Base-by-base conservation (phyloP, 2,329 filamentous ascomycete species). In the Talaromyces piceae region DNA sequence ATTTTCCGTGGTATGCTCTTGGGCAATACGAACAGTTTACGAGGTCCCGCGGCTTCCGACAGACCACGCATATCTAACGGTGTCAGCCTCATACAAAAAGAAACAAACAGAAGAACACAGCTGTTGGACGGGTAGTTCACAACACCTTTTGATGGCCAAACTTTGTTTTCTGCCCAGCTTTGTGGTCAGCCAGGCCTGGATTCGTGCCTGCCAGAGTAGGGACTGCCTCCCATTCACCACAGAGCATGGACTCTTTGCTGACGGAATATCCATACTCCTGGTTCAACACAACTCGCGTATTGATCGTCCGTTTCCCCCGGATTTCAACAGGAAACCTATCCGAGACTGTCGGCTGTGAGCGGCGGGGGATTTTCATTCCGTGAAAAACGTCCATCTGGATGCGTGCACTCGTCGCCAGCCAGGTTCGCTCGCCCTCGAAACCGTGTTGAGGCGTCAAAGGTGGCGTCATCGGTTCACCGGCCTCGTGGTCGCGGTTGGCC, bases 301-400 rank as follows among this genome's bases (percentile, higher is more conserved):
- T 83, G 45, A 75, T 77, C 5, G 72, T 65, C 7, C 79, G 72
- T 2, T 80, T 71, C 41, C 79, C 74, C 8, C 71, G 64, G 45
- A 73, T 68, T 23, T 68, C 66, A 20, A 59, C 1, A 67, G 62
- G 26, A 75, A 64, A 26, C 72, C 68, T 49, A 57, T 41, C n/a
- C n/a, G n/a, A n/a, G n/a, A n/a, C n/a, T 48, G 61, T 28, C 59
- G 47, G 46, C n/a, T 46, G 39, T 50, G 30, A 31, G 67, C 60
- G 13, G 63, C 47, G 57, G 5, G 62, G 46, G 46, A 66, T 71
- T 20, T 71, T 74, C 56, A 77, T 76, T 2, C 80, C 80, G 27
- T 82, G 73, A 48, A 83, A 81, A 0, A 83, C 69, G 4, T 77
- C 74, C 1, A 76, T 76, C 58, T 81, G 73, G 1, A 84, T 79